These are phyloP conservation scores for Eucalyptus pauciflora DNA, from an alignment of 345 rosid species.

Conservation along the genomic window DNA sequence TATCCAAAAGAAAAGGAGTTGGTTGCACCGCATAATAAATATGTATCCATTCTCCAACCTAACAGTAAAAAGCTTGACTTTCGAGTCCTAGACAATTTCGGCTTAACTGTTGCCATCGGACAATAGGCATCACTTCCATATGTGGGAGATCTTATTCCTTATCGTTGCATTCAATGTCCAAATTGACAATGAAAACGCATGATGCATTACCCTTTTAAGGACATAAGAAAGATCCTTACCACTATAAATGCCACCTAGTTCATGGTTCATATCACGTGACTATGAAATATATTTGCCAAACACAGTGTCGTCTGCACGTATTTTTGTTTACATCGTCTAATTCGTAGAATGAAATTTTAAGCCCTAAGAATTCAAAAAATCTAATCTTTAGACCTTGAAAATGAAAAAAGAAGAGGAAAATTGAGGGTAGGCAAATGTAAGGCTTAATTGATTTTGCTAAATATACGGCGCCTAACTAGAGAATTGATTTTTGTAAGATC, in stretches of 20 bases:
- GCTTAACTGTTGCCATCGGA: neutral
- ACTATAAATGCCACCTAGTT: neutral
- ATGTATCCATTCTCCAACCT: too few species aligned
- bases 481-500: too few species aligned
- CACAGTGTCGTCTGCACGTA: neutral
- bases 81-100: neutral
- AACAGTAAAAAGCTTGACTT: too few species aligned
- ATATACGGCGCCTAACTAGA: rapidly evolving
- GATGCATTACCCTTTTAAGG: neutral
- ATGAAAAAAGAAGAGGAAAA: neutral
- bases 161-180: neutral
- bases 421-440: neutral
- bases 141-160: neutral
- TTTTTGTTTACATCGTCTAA: neutral
- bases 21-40: neutral
- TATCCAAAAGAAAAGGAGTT: neutral
- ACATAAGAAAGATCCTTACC: neutral
- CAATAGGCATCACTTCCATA: neutral
- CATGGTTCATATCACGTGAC: neutral
- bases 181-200: neutral
- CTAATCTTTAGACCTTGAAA: neutral
- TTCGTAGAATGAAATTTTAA: neutral
- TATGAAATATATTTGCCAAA: neutral
- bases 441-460: neutral
- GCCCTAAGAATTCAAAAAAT: neutral